phyloP scores from a whole-genome alignment of 2,329 filamentous ascomycete species.

The Aspergillus bombycis region DNA sequence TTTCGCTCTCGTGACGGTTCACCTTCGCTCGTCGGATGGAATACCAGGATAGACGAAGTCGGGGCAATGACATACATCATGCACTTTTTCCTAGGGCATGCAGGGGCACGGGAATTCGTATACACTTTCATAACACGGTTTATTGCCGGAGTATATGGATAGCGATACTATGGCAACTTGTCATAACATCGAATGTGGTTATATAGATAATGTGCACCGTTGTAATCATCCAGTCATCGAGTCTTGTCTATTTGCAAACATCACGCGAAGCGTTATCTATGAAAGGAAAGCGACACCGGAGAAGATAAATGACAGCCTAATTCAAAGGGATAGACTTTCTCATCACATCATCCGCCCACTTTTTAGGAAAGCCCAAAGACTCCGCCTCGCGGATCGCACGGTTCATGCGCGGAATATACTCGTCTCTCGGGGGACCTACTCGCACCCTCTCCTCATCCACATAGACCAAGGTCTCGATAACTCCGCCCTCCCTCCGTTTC shows the following conservation, averaged over 20 bases:
- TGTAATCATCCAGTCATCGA: background rate
- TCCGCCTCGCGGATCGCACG: slow-evolving; percentile 44
- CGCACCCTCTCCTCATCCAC: slow-evolving; percentile 44
- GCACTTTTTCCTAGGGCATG: background rate
- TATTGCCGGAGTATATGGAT: background rate
- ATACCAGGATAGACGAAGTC: background rate
- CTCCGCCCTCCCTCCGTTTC: slow-evolving; percentile 9
- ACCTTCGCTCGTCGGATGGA: background rate
- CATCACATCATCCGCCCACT: slow-evolving; percentile 44
- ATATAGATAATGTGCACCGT: background rate
- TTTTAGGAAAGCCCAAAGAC: slow-evolving; percentile 35
- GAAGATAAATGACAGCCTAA: slow-evolving; percentile 1
- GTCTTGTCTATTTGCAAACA: background rate
- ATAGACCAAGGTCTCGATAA: slow-evolving; percentile 42
- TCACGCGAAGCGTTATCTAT: background rate
- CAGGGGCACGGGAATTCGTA: background rate
- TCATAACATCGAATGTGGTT: background rate
- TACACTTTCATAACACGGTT: background rate
- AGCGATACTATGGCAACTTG: background rate
- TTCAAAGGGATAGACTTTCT: slow-evolving; percentile 39
- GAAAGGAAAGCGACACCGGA: background rate
- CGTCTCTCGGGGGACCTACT: slow-evolving; percentile 35
- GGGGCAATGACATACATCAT: background rate
- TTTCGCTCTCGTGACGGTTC: background rate
- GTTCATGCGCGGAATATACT: slow-evolving; percentile 49